phyloP scores from a whole-genome alignment of 2,329 filamentous ascomycete species.

The Cordyceps fumosorosea region DNA sequence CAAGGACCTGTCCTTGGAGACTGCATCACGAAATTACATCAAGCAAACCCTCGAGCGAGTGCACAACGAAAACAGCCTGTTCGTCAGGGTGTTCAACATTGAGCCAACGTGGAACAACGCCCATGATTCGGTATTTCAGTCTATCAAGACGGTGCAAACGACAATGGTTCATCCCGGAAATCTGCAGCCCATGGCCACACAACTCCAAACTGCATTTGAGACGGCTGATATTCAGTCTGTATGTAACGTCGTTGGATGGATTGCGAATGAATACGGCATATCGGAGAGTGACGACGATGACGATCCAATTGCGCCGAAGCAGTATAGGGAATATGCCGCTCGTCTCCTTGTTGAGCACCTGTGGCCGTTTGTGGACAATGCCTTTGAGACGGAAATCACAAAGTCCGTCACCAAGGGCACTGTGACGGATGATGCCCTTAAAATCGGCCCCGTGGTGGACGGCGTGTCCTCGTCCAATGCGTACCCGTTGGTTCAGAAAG shows the following conservation, averaged over 20 bases:
- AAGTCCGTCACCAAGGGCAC: conserved; percentile 46
- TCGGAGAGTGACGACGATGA: conserved; percentile 49
- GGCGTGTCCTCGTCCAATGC: conserved; percentile 50
- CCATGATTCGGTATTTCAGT: conserved; percentile 43
- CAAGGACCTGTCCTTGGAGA: conserved; percentile 44
- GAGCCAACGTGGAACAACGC: conserved; percentile 47
- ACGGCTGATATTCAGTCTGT: conserved; percentile 40
- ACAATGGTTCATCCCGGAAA: conserved; percentile 48
- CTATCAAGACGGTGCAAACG: conserved; percentile 43
- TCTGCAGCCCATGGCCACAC: conserved; percentile 43
- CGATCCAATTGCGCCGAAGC: conserved; percentile 44
- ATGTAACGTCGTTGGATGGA: conserved; percentile 51
- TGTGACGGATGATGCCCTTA: conserved; percentile 41
- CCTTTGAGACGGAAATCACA: conserved; percentile 49
- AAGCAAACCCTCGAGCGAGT: conserved; percentile 55
- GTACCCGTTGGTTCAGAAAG: conserved; percentile 50
- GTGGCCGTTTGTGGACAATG: conserved; percentile 49
- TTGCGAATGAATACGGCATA: conserved; percentile 51
- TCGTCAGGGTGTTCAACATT: conserved; percentile 49
- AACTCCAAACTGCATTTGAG: conserved; percentile 43
- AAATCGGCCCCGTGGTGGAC: conserved; percentile 42
- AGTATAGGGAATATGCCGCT: conserved; percentile 50
- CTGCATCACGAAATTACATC: conserved; percentile 50
- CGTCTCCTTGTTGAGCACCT: conserved; percentile 50
- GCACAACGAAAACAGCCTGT: conserved; percentile 47